Conservation (phyloP, 148 eudicot genomes). For the Chenopodium formosanum region DNA sequence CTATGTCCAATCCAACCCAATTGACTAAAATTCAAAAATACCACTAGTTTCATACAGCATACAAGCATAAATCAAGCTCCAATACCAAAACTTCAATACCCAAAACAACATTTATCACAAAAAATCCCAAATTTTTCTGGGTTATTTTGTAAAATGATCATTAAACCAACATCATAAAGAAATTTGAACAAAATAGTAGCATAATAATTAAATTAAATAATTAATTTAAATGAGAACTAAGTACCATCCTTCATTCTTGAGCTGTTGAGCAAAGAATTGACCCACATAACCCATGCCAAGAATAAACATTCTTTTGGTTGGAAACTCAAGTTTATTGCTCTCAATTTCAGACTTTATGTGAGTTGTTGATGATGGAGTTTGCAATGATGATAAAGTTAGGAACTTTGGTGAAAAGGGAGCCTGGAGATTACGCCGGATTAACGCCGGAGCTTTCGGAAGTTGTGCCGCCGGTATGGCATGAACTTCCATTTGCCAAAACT, state of each 20-base stretch:
- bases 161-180: neutral
- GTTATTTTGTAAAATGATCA: neutral
- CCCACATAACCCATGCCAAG: conserved; percentile 88
- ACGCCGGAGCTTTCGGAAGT: conserved; percentile 24
- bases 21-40: neutral
- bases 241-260: conserved; percentile 66
- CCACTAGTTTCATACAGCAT: neutral
- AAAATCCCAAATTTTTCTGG: neutral
- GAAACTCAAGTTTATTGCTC: conserved; percentile 11
- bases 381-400: conserved; percentile 3
- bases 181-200: neutral
- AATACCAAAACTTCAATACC: neutral
- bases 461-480: conserved; percentile 13
- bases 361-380: conserved; percentile 1
- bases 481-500: conserved; percentile 27
- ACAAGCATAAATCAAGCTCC: neutral
- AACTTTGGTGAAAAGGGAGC: neutral
- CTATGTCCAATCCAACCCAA: neutral
- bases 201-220: neutral
- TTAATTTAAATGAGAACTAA: neutral
- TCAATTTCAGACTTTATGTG: conserved; percentile 2
- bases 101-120: neutral
- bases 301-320: conserved; percentile 55
- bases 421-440: conserved; percentile 9
- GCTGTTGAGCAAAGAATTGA: conserved; percentile 56